phyloP scores from a whole-genome alignment of 2,329 filamentous ascomycete genomes.

The Coniella lustricola region DNA sequence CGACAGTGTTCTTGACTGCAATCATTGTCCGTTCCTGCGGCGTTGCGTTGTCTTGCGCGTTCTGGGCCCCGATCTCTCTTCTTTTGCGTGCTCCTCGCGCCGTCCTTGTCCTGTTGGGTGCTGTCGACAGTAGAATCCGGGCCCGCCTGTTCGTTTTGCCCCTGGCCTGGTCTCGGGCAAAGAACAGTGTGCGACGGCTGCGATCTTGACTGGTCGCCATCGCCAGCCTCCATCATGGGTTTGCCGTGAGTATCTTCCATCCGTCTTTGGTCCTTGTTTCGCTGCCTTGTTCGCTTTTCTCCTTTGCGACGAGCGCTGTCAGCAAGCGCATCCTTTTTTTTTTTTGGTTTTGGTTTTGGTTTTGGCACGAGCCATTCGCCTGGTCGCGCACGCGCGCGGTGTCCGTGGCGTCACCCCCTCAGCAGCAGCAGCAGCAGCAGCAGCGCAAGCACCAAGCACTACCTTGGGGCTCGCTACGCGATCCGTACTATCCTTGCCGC shows the following conservation, averaged over 20 bases:
- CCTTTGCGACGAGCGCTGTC: too few species aligned
- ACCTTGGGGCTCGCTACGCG: conserved; percentile 1
- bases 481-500: neutral
- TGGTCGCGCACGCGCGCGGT: neutral
- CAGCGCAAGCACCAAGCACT: too few species aligned
- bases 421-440: neutral
- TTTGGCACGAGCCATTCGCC: too few species aligned
- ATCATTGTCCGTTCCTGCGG: neutral
- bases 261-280: neutral
- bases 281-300: neutral
- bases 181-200: neutral
- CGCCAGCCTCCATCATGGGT: conserved; percentile 10
- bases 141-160: neutral
- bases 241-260: conserved; percentile 10
- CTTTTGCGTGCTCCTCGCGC: too few species aligned
- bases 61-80: too few species aligned
- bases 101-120: neutral
- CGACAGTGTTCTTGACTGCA: conserved; percentile 1
- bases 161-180: conserved; percentile 6
- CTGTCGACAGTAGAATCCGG: neutral
- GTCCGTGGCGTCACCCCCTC: neutral
- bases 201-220: neutral
- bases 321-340: neutral
- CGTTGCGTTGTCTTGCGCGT: conserved; percentile 6
- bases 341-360: too few species aligned